A percentile compares a stretch with the other conserved stretches of the same genome.
These are phyloP conservation scores for Russula sp. DNA, from an alignment of 768 basidiomycete genomes.

Conservation along the genomic window DNA sequence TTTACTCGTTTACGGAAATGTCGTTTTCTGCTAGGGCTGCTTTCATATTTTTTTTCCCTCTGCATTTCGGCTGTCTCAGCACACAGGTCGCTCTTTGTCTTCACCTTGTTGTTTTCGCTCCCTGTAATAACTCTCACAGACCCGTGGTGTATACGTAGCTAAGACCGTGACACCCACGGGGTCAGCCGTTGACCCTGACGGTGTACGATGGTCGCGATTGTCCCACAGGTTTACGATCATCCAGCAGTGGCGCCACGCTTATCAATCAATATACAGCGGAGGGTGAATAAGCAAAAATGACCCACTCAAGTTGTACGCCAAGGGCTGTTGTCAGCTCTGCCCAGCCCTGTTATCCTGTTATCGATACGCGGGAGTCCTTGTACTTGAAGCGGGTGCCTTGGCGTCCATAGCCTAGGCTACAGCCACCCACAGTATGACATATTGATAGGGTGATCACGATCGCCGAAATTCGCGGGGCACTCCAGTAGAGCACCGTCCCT, in stretches of 20 bases:
- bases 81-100: not conserved
- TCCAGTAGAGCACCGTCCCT: not conserved
- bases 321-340: too few relatives aligned
- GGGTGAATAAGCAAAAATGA: not conserved
- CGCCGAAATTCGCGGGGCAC: not conserved
- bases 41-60: not conserved
- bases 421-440: too few relatives aligned
- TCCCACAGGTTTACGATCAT: not conserved
- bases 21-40: not conserved
- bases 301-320: not conserved
- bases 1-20: slow-evolving; percentile 10
- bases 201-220: slow-evolving; percentile 1
- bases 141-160: slow-evolving; percentile 15
- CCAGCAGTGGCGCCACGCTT: not conserved
- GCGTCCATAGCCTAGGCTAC: not conserved
- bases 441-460: not conserved
- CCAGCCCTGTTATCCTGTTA: too few relatives aligned
- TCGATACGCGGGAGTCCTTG: not conserved
- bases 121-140: slow-evolving; percentile 15
- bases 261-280: not conserved
- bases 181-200: not conserved
- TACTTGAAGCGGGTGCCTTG: not conserved
- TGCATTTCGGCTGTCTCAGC: slow-evolving; percentile 6
- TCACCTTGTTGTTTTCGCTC: not conserved
- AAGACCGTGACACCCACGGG: not conserved